Evolutionary conservation across 441 rosid genomes (phyloP).

Genomic region (Pelargonium australe): DNA sequence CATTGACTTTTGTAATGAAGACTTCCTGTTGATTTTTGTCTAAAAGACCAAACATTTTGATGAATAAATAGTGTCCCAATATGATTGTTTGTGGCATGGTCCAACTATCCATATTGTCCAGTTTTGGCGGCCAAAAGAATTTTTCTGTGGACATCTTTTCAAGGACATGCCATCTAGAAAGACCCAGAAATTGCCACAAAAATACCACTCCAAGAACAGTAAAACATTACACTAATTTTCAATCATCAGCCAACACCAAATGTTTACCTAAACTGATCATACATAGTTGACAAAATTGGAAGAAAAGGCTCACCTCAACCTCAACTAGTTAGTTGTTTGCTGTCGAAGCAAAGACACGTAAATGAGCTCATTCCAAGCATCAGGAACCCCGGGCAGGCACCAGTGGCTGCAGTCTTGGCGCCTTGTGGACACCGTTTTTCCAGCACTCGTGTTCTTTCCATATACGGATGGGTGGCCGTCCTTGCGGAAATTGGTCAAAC

Average conservation of each 20-base stretch:
- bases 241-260: not conserved
- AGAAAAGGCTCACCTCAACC: no score
- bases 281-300: not conserved
- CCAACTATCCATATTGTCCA: not conserved
- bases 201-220: not conserved
- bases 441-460: constrained; percentile 42
- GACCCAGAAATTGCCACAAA: not conserved
- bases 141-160: not conserved
- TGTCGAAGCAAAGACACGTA: constrained; percentile 46
- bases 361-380: constrained; percentile 86
- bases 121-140: not conserved
- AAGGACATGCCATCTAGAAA: no score
- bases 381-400: constrained; percentile 94
- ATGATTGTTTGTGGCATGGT: not conserved
- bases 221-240: not conserved
- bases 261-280: not conserved
- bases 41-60: not conserved
- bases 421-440: constrained; percentile 35
- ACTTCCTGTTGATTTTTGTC: not conserved
- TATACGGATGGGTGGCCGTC: constrained; percentile 86
- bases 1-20: not conserved
- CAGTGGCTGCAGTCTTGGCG: constrained; percentile 95
- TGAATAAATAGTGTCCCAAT: not conserved
- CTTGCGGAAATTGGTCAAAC: constrained; percentile 79
- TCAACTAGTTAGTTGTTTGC: constrained; percentile 10